Base-by-base conservation (phyloP, 2,329 filamentous ascomycete genomes). In the Laburnicola sp. region DNA sequence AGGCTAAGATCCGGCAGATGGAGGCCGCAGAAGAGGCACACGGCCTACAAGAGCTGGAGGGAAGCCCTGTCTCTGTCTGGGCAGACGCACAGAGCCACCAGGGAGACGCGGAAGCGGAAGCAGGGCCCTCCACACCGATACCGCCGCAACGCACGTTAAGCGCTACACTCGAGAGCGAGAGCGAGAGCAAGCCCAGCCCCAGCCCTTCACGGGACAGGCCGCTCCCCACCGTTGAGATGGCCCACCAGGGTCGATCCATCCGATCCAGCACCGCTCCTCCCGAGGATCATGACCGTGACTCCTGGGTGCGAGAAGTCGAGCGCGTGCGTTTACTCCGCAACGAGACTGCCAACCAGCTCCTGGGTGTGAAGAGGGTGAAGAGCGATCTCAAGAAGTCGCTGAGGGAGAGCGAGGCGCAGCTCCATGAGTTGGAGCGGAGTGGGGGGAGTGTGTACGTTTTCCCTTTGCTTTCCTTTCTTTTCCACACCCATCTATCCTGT, bases 251-350 rank as follows among this genome's bases (percentile, higher is more conserved):
- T 16, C 16, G 16, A 16, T 16, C 16, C 16, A 16, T 16, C 16
- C 16, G 16, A 16, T 16, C 16, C 26, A 37, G 32, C 26, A 37
- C 32, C 10, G 43, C 30, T 26, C 26, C 32, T 37, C 11, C 38
- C 8, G 61, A 64, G 6, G 53, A 53, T n/a, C 56, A 60, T 2
- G 58, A 62, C 11, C 57, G 65, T 2, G 63, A 64, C 1, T 48
- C 59, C 1, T 73, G 71, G 70, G 62, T 65, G 0, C 59, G 52
- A 21, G 68, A 73, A 39, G 59, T 73, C 5, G 70, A 74, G 35
- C 58, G 67, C 16, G 57, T 72, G 11, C 65, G 69, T 22, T 63
- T 70, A 59, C 56, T 68, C 30, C 53, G 71, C 27, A 54, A 71
- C 10, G 69, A 74, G 45, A 63, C 66, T 9, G 65, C 61, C 0